Base-by-base conservation (phyloP, 345 rosid species). In the Mangifera indica region DNA sequence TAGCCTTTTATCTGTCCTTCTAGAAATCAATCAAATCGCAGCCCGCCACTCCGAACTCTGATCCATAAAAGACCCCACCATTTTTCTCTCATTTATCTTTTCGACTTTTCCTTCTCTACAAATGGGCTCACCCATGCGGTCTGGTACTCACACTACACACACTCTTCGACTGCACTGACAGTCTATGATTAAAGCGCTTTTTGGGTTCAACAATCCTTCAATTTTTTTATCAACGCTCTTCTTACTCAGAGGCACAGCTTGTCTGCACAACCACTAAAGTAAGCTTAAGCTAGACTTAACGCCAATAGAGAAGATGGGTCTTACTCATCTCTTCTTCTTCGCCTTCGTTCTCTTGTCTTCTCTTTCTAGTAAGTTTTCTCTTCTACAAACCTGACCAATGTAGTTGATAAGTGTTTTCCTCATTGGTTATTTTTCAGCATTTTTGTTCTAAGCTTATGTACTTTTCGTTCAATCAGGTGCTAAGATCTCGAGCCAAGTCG, bases 401-500 rank as follows among this genome's bases (percentile, higher is more conserved):
- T 34, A 34, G 37, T 3, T 34, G 37, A 37, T 37, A 37, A 5
- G 42, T 8, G 9, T 37, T 37, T 37, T 26, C 7, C 1, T 10
- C 2, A 37, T 65, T 42, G 0, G 10, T 22, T 69, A 13, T 5
- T 15, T 14, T 25, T 24, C 3, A 10, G 49, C 0, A 7, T 2
- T 25, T 34, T 2, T 45, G 20, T 24, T 25, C 12, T n/a, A 7
- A 18, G 15, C 32, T 13, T 10, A 10, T 53, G 15, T 58, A 17
- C 32, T 22, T 49, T 25, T 1, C 4, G 7, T 12, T 60, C 12
- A 12, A 0, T 77, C 81, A 83, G 89, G 72, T n/a, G 85, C 79
- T 22, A 81, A 82, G 76, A 70, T 82, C 78, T 82, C 95, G 3
- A 80, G 72, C 70, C 73, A 81, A 34, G 80, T 86, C 26, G 97